A percentile compares a stretch with the other conserved stretches of the same genome.
These are phyloP conservation scores for Colletotrichum tanaceti DNA, from an alignment of 2,329 filamentous ascomycete genomes.

Conservation along the genomic window DNA sequence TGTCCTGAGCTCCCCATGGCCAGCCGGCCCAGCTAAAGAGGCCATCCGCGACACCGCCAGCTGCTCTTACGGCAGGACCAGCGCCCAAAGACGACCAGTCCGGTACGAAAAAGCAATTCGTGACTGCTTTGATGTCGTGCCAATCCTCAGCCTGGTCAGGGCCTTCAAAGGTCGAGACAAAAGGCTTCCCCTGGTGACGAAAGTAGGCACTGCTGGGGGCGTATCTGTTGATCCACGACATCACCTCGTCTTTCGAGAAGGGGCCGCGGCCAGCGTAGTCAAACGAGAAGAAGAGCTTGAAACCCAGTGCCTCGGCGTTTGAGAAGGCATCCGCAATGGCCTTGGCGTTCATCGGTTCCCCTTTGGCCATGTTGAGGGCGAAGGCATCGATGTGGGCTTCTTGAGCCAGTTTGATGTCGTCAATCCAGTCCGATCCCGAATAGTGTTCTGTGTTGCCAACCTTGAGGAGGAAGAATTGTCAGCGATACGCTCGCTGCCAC, in stretches of 20 bases:
- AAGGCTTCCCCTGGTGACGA: conserved; percentile 47
- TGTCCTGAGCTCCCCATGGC: conserved; percentile 47
- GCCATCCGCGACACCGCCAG: conserved; percentile 47
- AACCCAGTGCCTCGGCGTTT: conserved; percentile 32
- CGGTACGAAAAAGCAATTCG: conserved; percentile 56
- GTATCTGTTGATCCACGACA: conserved; percentile 41
- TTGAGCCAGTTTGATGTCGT: conserved; percentile 18
- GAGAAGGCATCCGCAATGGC: not conserved
- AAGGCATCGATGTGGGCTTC: conserved; percentile 24
- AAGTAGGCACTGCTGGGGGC: conserved; percentile 46
- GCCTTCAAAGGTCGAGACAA: conserved; percentile 67
- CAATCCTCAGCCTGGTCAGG: conserved; percentile 55
- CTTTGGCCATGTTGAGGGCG: conserved; percentile 12
- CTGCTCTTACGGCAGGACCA: conserved; percentile 41
- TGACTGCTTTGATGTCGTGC: conserved; percentile 53
- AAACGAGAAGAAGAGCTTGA: conserved; percentile 57
- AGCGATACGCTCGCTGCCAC: no score
- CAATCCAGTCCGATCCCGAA: not conserved
- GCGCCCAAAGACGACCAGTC: conserved; percentile 58
- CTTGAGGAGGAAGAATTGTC: not conserved
- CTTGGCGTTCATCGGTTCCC: not conserved
- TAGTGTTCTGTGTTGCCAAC: conserved; percentile 9
- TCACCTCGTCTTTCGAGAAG: conserved; percentile 43
- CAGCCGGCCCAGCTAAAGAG: conserved; percentile 54
- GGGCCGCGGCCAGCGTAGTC: conserved; percentile 50